These are phyloP conservation scores for Umbilicus rupestris DNA, from an alignment of 164 flowering plant species.

Conservation along the genomic window DNA sequence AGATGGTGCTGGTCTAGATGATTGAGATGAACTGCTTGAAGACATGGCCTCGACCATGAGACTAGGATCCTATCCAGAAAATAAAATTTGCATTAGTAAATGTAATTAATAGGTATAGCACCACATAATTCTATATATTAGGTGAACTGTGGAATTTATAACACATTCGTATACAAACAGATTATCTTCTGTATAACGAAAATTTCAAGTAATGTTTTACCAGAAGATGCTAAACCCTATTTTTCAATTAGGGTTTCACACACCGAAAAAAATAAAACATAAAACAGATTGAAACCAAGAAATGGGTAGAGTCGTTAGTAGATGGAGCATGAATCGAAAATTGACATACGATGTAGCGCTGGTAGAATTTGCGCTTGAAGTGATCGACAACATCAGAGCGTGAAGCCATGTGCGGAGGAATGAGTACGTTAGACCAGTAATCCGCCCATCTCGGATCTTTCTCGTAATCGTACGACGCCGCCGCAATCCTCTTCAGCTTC, in stretches of 20 bases:
- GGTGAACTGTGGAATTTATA: not conserved
- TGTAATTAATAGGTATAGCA: conserved; percentile 1
- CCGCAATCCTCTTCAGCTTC: conserved; percentile 72
- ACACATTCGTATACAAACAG: not conserved
- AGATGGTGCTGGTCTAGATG: conserved; percentile 48
- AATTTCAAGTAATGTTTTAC: no score
- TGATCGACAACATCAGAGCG: conserved; percentile 72
- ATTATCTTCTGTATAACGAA: no score
- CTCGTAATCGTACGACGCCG: conserved; percentile 85
- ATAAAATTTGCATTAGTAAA: no score
- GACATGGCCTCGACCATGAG: conserved; percentile 80
- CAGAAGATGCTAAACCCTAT: not conserved
- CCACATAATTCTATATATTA: not conserved
- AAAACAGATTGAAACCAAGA: no score
- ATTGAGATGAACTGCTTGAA: conserved; percentile 43
- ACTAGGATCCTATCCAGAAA: conserved; percentile 64
- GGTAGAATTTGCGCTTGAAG: conserved; percentile 96
- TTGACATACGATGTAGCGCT: conserved; percentile 64
- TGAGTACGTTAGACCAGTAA: conserved; percentile 92
- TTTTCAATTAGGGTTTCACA: not conserved
- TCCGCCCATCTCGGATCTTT: conserved; percentile 87
- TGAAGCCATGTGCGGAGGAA: conserved; percentile 88
- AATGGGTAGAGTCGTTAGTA: no score
- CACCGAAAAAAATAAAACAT: no score
- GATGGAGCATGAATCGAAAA: no score